Percentiles rank a stretch among this genome's conserved stretches.
These are phyloP conservation scores for Penicillium expansum DNA, from an alignment of 2,329 filamentous ascomycete species.

Conservation along the genomic window DNA sequence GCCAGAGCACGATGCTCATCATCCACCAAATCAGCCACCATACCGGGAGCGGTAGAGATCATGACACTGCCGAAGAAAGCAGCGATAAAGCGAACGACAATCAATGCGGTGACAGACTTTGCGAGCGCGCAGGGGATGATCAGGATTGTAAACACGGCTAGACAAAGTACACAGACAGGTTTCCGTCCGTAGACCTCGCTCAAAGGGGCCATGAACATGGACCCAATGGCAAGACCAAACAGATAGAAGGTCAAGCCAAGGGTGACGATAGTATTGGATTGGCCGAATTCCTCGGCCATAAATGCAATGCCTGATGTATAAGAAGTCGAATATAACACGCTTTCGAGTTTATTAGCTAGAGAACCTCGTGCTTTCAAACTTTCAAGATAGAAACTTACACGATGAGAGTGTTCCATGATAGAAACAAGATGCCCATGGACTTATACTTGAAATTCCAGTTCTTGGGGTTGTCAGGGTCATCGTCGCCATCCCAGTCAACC, in stretches of 20 bases:
- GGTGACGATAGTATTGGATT: constrained; percentile 61
- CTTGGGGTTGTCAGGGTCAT: constrained; percentile 63
- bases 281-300: constrained; percentile 64
- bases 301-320: constrained; percentile 72
- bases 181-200: constrained; percentile 48
- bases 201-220: constrained; percentile 70
- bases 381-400: constrained; percentile 41
- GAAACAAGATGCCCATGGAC: constrained; percentile 52
- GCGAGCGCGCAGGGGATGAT: constrained; percentile 71
- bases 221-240: constrained; percentile 69
- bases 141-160: constrained; percentile 64
- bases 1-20: constrained; percentile 78
- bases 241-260: constrained; percentile 78
- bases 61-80: constrained; percentile 74
- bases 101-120: constrained; percentile 63
- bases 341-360: constrained; percentile 12
- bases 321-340: constrained; percentile 71
- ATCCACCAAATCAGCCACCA: constrained; percentile 76
- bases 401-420: constrained; percentile 57
- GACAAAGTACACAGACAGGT: constrained; percentile 64
- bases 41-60: constrained; percentile 79
- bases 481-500: constrained; percentile 64
- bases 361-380: not conserved
- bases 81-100: constrained; percentile 72
- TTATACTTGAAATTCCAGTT: constrained; percentile 66